Base-by-base conservation (phyloP, 1,284 basidiomycete species). In the Bjerkandera adusta region DNA sequence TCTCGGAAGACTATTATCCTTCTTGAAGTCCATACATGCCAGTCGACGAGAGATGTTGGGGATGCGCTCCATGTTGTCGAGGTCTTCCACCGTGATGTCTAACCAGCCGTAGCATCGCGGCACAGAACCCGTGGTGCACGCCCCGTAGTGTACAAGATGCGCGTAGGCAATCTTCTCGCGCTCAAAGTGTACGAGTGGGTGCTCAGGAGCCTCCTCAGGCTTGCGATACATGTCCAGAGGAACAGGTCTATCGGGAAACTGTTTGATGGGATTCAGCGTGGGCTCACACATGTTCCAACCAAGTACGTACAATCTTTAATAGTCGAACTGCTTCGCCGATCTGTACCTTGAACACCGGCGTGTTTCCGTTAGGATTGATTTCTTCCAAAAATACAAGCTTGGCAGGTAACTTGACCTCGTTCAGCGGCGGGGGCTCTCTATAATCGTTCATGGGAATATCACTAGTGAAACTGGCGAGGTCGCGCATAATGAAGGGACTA, bases 101-200 rank as follows among this genome's bases (percentile, higher is more conserved):
- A 48, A 16, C 47, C 47, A 48, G n/a, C 47, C 47, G 33, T 37
- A 37, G 29, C 47, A 48, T 8, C 25, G 20, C 6, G 47, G 47
- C 22, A 48, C 47, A 1, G 15, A 13, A 11, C 41, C 35, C 13
- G 24, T 29, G 25, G 6, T n/a, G 35, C 40, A 48, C 2, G 21
- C 40, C 16, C 47, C 47, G 40, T 43, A 38, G 22, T 48, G 47
- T 3, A 32, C 21, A 6, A 48, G 41, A 36, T 48, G 47, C 10
- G 40, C 47, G 36, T 48, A 48, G 7, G 47, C 41, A 8, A 37
- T 35, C n/a, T 16, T 35, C 16, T 48, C 40, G 3, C n/a, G n/a
- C 6, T 34, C 27, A 20, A 49, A 49, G 3, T 27, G 38, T 18
- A 18, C 22, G 15, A 40, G 12, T 6, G 38, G 38, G 20, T 40